These are phyloP conservation scores for Tricholomella constricta DNA, from an alignment of 768 basidiomycete genomes.

Conservation along the genomic window DNA sequence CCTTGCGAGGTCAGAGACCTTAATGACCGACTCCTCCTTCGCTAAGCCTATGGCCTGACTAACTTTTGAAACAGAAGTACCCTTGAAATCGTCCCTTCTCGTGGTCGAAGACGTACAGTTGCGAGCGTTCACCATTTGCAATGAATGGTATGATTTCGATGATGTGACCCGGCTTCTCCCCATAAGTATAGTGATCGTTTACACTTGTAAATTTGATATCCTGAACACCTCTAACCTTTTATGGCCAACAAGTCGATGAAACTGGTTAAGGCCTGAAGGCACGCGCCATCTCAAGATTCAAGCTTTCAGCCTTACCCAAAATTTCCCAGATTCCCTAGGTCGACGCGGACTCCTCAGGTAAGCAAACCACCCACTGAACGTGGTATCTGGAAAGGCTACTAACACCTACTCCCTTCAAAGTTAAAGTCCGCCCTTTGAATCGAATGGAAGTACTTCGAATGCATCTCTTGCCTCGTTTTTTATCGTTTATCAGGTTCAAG, in stretches of 20 bases:
- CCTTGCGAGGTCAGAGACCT: constrained; percentile 13
- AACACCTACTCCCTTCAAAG: constrained; percentile 20
- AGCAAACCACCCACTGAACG: constrained; percentile 29
- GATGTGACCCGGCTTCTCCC: constrained; percentile 24
- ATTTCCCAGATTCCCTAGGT: constrained; percentile 28
- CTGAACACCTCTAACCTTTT: constrained; percentile 39
- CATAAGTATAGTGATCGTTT: constrained; percentile 26
- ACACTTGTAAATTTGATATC: constrained; percentile 26
- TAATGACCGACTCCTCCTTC: constrained; percentile 18
- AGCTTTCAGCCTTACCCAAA: constrained; percentile 33
- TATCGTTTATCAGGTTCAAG: constrained; percentile 35
- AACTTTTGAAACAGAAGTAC: constrained; percentile 14
- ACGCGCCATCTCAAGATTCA: constrained; percentile 45
- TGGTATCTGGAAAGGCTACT: constrained; percentile 15
- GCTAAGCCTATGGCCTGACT: constrained; percentile 15
- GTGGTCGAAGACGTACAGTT: constrained; percentile 9
- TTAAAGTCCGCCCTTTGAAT: constrained; percentile 19
- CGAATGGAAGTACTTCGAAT: constrained; percentile 16
- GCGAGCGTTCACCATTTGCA: constrained; percentile 16
- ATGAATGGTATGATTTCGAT: constrained; percentile 18
- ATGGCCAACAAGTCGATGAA: constrained; percentile 34
- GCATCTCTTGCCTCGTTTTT: constrained; percentile 19
- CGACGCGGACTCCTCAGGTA: constrained; percentile 41
- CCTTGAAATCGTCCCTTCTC: constrained; percentile 15
- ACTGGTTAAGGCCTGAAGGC: constrained; percentile 42